Evolutionary conservation across 495 filamentous ascomycete species (phyloP).

Genomic region (Lichina pygmaea): DNA sequence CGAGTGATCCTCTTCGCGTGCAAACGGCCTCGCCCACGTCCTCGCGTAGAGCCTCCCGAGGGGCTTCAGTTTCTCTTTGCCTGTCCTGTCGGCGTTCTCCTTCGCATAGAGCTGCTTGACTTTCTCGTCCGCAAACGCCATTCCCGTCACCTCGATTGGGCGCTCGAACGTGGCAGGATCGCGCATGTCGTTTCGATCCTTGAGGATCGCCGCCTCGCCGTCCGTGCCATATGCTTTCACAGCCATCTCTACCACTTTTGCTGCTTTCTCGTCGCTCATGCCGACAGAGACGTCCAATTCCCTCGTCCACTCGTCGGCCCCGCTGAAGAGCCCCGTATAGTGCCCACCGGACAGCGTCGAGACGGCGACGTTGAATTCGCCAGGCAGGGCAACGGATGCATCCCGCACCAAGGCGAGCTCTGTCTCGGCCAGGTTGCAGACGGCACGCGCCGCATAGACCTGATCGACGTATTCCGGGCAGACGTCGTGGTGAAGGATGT

Average conservation of each 20-base stretch:
- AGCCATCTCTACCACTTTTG: constrained; percentile 14
- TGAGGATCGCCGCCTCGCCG: constrained; percentile 2
- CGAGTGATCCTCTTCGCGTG: constrained; percentile 16
- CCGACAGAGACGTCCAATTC: constrained; percentile 7
- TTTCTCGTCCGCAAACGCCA: constrained; percentile 16
- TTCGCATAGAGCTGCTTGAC: constrained; percentile 16
- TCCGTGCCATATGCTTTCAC: constrained; percentile 12
- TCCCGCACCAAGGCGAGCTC: constrained; percentile 33
- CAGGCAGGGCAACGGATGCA: constrained; percentile 27
- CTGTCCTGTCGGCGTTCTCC: constrained; percentile 4
- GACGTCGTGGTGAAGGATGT: constrained; percentile 58
- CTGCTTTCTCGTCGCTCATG: constrained; percentile 8
- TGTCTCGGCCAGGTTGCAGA: constrained; percentile 39
- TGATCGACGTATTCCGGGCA: constrained; percentile 51
- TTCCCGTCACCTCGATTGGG: constrained; percentile 28
- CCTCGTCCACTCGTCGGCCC: constrained; percentile 12
- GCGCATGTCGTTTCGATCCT: constrained; percentile 5
- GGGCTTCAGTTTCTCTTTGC: background rate
- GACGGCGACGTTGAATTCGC: constrained; percentile 44
- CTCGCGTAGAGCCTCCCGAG: constrained; percentile 17
- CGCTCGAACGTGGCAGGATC: constrained; percentile 17
- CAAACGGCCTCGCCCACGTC: constrained; percentile 16
- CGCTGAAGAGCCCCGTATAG: constrained; percentile 13
- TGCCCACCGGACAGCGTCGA: constrained; percentile 30
- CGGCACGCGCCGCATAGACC: constrained; percentile 31